Conservation (phyloP, 2,329 filamentous ascomycete genomes). For the Fusarium zealandicum region DNA sequence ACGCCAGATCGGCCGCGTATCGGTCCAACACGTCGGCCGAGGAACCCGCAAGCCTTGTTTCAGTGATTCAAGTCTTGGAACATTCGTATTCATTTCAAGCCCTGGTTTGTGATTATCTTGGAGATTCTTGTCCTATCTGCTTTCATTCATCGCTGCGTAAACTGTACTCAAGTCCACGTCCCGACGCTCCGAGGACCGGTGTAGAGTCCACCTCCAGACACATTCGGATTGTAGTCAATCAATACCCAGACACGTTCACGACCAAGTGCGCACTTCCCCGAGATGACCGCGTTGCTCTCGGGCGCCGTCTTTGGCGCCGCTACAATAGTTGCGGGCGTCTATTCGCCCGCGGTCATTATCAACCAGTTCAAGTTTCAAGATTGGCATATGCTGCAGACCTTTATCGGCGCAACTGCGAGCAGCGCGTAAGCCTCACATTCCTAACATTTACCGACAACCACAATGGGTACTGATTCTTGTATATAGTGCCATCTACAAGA, state of each 20-base stretch:
- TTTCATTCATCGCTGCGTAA: background rate
- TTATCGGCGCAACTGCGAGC: slow-evolving; percentile 67
- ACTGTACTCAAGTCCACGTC: background rate
- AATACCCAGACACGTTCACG: background rate
- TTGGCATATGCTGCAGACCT: slow-evolving; percentile 72
- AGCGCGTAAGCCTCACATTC: slow-evolving; percentile 61
- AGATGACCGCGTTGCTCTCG: slow-evolving; percentile 50
- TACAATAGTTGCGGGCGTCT: slow-evolving; percentile 66
- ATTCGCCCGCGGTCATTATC: slow-evolving; percentile 65
- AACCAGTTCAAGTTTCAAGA: slow-evolving; percentile 66
- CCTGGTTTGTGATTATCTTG: slow-evolving; percentile 14
- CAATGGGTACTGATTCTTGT: background rate
- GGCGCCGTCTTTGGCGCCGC: slow-evolving; percentile 69
- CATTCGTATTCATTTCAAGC: background rate
- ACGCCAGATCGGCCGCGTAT: slow-evolving; percentile 9
- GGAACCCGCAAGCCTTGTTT: background rate
- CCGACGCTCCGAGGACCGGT: slow-evolving; percentile 22
- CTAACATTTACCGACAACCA: background rate
- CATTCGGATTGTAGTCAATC: background rate
- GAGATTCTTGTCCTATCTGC: background rate
- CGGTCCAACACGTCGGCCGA: background rate
- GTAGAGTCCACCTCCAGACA: background rate
- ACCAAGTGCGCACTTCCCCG: background rate
- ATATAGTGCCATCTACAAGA: slow-evolving; percentile 53
- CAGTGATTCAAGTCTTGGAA: background rate